Conservation (phyloP, 176 grass and related monocot species). For the barley (Hordeum vulgare) region DNA sequence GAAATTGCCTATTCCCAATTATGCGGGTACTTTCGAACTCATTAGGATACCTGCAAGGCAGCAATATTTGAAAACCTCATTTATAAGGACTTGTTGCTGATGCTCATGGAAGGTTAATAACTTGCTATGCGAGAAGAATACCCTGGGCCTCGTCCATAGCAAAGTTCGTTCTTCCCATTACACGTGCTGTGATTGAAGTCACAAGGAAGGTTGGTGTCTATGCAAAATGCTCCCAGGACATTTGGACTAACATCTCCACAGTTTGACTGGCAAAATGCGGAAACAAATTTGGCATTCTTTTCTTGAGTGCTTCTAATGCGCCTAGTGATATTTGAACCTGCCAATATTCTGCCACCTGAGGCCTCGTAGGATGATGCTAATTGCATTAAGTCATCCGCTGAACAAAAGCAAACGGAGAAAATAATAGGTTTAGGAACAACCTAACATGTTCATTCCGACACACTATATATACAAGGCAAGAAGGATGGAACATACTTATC, state of each 20-base stretch:
- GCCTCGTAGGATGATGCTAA: conserved; percentile 78
- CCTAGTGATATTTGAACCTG: conserved; percentile 47
- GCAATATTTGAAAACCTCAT: background rate
- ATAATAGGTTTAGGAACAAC: background rate
- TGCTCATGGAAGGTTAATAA: background rate
- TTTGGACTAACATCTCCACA: conserved; percentile 99
- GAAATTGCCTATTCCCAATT: conserved; percentile 81
- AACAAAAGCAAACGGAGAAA: conserved; percentile 24
- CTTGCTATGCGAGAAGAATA: conserved; percentile 24
- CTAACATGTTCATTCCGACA: background rate
- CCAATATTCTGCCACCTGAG: conserved; percentile 64
- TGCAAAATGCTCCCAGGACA: conserved; percentile 89
- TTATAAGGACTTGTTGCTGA: background rate
- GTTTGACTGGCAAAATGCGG: conserved; percentile 97
- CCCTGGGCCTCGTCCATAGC: conserved; percentile 92
- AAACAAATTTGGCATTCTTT: conserved; percentile 71
- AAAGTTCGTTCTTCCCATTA: conserved; percentile 95
- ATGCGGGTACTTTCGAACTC: conserved; percentile 95
- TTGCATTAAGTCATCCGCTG: conserved; percentile 64
- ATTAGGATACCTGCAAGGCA: conserved; percentile 74
- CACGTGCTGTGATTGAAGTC: conserved; percentile 98
- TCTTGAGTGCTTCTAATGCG: conserved; percentile 55
- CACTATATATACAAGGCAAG: background rate
- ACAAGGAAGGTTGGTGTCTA: conserved; percentile 79
- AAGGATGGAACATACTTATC: conserved; percentile 46